Evolutionary conservation across 305 asterid genomes (phyloP).

Genomic region (Plantago rigida): DNA sequence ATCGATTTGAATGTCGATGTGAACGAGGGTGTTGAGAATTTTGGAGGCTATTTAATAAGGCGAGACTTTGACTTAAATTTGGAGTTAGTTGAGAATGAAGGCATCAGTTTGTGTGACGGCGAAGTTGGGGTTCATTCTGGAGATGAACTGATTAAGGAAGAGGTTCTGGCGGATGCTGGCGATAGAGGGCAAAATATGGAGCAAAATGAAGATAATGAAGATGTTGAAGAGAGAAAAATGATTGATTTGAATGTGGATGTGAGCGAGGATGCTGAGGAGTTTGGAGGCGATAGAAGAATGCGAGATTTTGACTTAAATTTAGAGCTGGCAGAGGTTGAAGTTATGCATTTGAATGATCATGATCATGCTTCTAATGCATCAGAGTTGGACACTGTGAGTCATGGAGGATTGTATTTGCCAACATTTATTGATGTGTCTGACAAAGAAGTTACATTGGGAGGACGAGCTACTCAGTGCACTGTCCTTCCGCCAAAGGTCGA

Average conservation of each 20-base stretch:
- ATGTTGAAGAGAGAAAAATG: too few relatives aligned
- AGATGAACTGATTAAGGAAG: slow-evolving; percentile 27
- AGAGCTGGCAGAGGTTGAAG: too few relatives aligned
- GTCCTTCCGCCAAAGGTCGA: slow-evolving; percentile 56
- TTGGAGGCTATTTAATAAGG: slow-evolving; percentile 31
- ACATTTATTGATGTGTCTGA: too few relatives aligned
- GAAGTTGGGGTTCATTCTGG: slow-evolving; percentile 14
- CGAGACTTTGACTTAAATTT: slow-evolving; percentile 74
- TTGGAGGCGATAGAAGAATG: too few relatives aligned
- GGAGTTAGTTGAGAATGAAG: slow-evolving; percentile 49
- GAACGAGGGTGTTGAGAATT: slow-evolving; percentile 33
- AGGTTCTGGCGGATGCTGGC: slow-evolving; percentile 19
- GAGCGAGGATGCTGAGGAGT: too few relatives aligned
- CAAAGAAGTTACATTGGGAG: slow-evolving; percentile 25
- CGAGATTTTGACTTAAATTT: too few relatives aligned
- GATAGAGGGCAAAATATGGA: not conserved
- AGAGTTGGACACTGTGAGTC: too few relatives aligned
- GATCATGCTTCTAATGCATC: too few relatives aligned
- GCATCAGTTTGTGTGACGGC: slow-evolving; percentile 30
- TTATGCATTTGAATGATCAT: too few relatives aligned
- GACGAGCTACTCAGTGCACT: slow-evolving; percentile 27
- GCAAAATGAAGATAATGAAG: not conserved
- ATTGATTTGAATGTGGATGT: too few relatives aligned
- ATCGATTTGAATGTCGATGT: slow-evolving; percentile 76
- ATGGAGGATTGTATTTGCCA: too few relatives aligned